Base-by-base conservation (phyloP, 176 grass and related monocot species). In the Bromus sterilis region DNA sequence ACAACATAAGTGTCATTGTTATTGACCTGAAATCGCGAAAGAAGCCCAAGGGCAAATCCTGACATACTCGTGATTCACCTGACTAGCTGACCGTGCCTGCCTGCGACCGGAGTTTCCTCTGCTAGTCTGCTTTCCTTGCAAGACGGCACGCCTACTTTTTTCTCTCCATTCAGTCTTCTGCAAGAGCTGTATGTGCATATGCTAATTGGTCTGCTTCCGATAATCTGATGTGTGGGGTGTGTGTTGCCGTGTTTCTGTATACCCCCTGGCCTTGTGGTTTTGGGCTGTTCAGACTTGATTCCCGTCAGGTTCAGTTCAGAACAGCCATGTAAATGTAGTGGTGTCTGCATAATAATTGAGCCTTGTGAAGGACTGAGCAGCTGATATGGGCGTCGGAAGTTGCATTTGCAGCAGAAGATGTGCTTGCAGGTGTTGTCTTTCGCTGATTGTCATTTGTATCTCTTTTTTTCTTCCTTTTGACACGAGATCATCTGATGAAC, bases 21-120 rank as follows among this genome's bases (percentile, higher is more conserved):
- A 72, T 92, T 34, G 93, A 95, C 71, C 77, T 95, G 32, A 95
- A 87, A 90, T 74, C 10, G 11, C 64, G 91, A 87, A 91, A 88
- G 84, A 95, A 88, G 84, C 42, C 78, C 31, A 94, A 86, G 78
- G 69, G 18, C 34, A 92, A 84, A 75, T 56, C 83, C 33, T 92
- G 86, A 66, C 71, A 41, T 36, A 16, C 40, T 58, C 34, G 6
- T 4, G 28, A 21, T 43, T 75, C 70, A 37, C 59, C 53, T 73
- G 80, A 82, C 67, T 75, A 75, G 80, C 57, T 75, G 70, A 51
- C 41, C 40, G 1, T 75, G 72, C 64, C 69, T 51, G 18, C 18
- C 69, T 51, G 18, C 18, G 6, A 41, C 30, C 53, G 60, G 32
- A 56, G 16, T 75, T 63, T 71, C 20, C n/a, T 34, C 58, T 39